Conservation (phyloP, 192 early-diverging fungal species). For the Entomortierella parvispora region DNA sequence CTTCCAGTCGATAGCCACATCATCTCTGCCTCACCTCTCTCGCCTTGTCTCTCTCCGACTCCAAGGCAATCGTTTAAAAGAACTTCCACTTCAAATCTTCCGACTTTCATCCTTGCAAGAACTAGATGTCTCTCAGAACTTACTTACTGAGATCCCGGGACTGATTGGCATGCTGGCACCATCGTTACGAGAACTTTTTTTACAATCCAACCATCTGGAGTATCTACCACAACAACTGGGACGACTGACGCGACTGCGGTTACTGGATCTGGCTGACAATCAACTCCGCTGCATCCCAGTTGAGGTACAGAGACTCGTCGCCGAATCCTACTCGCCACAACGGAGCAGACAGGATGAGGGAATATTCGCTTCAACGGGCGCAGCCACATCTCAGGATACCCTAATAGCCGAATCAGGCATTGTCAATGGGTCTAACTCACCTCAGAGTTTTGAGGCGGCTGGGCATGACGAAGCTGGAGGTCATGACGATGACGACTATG, state of each 20-base stretch:
- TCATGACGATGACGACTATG: slow-evolving; percentile 52
- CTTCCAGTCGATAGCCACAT: slow-evolving; percentile 36
- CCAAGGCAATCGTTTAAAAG: slow-evolving; percentile 38
- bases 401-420: background rate
- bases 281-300: slow-evolving; percentile 47
- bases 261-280: slow-evolving; percentile 49
- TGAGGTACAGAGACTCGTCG: slow-evolving; percentile 39
- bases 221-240: slow-evolving; percentile 41
- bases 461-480: slow-evolving; percentile 29
- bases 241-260: slow-evolving; percentile 19
- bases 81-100: slow-evolving; percentile 41
- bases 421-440: background rate
- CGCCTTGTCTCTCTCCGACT: slow-evolving; percentile 39
- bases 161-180: slow-evolving; percentile 35
- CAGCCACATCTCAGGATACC: background rate
- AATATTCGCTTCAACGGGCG: background rate
- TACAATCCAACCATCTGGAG: slow-evolving; percentile 41
- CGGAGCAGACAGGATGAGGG: slow-evolving; percentile 13
- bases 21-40: slow-evolving; percentile 33
- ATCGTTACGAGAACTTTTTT: slow-evolving; percentile 33
- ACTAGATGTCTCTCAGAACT: slow-evolving; percentile 49
- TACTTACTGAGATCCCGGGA: slow-evolving; percentile 28
- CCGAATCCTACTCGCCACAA: slow-evolving; percentile 26
- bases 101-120: slow-evolving; percentile 33
- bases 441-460: background rate